Base-by-base conservation (phyloP, 192 early-diverging fungal species). In the Umbelopsis isabellina region DNA sequence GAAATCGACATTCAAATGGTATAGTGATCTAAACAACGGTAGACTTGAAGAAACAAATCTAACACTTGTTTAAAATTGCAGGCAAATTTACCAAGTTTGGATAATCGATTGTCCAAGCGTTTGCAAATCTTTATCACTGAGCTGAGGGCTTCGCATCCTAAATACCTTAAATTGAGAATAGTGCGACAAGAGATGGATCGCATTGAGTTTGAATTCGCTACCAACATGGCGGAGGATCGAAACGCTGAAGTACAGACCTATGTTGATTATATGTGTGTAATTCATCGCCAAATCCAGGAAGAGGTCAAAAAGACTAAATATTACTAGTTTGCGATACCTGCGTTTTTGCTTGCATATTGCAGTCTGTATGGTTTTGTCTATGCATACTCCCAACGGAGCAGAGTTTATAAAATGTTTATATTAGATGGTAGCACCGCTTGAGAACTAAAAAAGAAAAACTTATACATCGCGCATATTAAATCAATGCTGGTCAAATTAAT, bases 101-200 rank as follows among this genome's bases (percentile, higher is more conserved):
- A 69, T 69, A 47, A 16, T 22, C 48, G 18, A 48, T 23, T 69
- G 10, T 49, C 35, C 12, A 48, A 49, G 37, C 51, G 55, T 11
- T 35, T 61, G 33, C 55, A 61, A n/a, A 61, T 61, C 13, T 61
- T 61, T 11, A 61, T 61, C 7, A 61, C 55, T 16, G 55, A 61
- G 13, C 18, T 61, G 25, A 61, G 55, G 15, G 55, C 55, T 35
- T 61, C 55, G 2, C 55, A 61, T 35, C 55, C 55, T 16, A 86
- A 86, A 22, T 92, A 88, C 78, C 72, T 93, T 49, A 79, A 85
- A 35, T 69, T 97, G 25, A 88, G 89, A 49, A 81, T 99, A 61
- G 88, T 94, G n/a, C 90, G 97, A n/a, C 94, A 97, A 72, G 90
- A 92, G 49, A 77, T 92, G 70, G 97, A 97, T 71, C 88, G 88